Base-by-base conservation (phyloP, 176 grass and related monocot species). In the Aegilops tauschii region DNA sequence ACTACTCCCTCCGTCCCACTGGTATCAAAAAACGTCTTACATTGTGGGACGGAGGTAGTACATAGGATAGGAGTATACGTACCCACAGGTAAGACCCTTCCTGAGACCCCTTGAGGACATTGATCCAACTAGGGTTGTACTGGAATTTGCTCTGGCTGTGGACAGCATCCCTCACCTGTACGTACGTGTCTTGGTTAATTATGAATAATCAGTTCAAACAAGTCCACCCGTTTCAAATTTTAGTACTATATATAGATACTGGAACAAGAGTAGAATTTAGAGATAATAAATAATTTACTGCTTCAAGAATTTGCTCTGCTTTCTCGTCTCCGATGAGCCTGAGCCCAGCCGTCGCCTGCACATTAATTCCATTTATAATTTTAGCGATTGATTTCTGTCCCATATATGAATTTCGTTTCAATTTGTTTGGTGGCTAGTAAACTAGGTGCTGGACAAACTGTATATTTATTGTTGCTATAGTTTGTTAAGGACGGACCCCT, bases 51-150 rank as follows among this genome's bases (percentile, higher is more conserved):
- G 37, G 37, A 40, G 37, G 8, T 8, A 40, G 37, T 40, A 40
- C 39, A 10, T 42, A 42, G 39, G 39, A 10, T 42, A 50, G 12
- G 12, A 50, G 16, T 56, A 20, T 75, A 49, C 49, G 16, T 82
- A 90, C 92, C 92, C 89, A 91, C 11, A 94, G 59, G 81, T 91
- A 91, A 62, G 92, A 91, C 9, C 89, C 89, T 87, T 94, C 87
- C 63, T 89, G 87, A 25, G 83, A 77, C 61, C 89, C 92, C 18
- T 78, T 76, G 27, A 91, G 68, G 42, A 94, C 64, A 72, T 69
- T 86, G 13, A 94, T 88, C 68, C 68, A 71, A 36, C 10, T 40
- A 1, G 35, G 34, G 1, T 35, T 18, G 35, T 39, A 71, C 69
- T 71, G 32, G 69, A 71, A 39, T 39, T n/a, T 20, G 35, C 20